Evolutionary conservation across 352 stramenopile genomes (phyloP), one percentile per base, ranked within the genome.

Genomic region (Halophytophthora polymorphica): DNA sequence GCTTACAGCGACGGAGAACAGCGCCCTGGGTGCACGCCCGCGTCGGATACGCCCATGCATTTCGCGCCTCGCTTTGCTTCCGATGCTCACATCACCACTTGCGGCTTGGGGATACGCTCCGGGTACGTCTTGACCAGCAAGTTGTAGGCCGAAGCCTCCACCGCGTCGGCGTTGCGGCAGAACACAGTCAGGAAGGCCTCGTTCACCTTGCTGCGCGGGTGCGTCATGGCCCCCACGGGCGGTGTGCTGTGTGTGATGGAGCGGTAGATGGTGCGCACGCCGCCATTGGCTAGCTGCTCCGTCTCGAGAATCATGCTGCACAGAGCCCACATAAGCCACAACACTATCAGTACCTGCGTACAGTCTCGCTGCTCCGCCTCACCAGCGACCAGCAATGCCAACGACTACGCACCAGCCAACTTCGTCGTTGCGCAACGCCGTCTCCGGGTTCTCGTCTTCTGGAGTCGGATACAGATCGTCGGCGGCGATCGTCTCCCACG

Each of bases 151-250:
- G 77, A 88, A 7, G 66, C 74, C 51, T 92, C 81, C 19, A 92
- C 56, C 14, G 77, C 80, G 28, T 92, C 78, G 10, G 81, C 76
- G 42, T 81, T 87, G 18, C 81, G 78, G 40, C 81, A 92, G 44
- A 89, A 88, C 6, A 85, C 70, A 13, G 79, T 92, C 29, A 92
- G 44, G 52, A 92, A 92, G 18, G 81, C 65, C 47, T 92, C 76
- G 54, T 88, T 92, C 18, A 89, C 69, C 52, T 85, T 81, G 12
- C 78, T 74, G 33, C 69, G 76, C 15, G 81, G 79, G 41, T 92
- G 77, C 6, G 75, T 74, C 49, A 89, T 73, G 19, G 78, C 75
- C 2, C 70, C 69, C 17, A 88, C 69, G 0, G 81, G 81, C 8
- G 81, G 81, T 10, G 72, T 86, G 29, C 67, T 82, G 52, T 92